Base-by-base conservation (phyloP, 768 basidiomycete genomes). In the Dentipellis fragilis region DNA sequence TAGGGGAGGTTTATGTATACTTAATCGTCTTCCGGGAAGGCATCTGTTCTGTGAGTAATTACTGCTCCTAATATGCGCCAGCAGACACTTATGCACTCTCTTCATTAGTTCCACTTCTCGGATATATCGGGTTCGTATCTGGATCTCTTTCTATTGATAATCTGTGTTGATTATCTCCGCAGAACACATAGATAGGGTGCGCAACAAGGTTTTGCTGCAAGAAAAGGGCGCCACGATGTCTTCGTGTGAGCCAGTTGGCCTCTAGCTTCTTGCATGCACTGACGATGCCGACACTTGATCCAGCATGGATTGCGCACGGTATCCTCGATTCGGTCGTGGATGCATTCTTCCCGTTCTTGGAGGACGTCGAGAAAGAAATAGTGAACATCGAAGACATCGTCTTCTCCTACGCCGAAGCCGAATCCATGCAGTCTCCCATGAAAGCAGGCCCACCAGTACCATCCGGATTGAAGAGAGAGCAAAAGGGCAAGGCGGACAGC, bases 261-360 rank as follows among this genome's bases (percentile, higher is more conserved):
- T n/a, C 37, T 9, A 34, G 5, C 16, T 16, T 1, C 10, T 35
- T 16, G 1, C 49, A 38, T 5, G 11, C 42, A 46, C 49, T 42
- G 34, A 54, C 36, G 17, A n/a, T 3, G 6, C 2, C 34, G 5
- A 37, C 35, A 39, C 11, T 59, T 35, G 19, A 3, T 17, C 6
- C 62, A 92, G 93, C 93, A 66, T 95, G 92, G 91, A 89, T 97
- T 60, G 92, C 91, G 0, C 93, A 97, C 68, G 88, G 85, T 19
- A 77, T 96, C 54, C 73, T 97, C 60, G 94, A 96, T 64, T 94
- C 92, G 1, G 84, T 97, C 52, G 93, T 97, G 19, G 93, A 97
- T 66, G 86, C 89, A 0, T 94, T 94, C 71, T 92, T 93, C 67
- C 91, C 91, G 1, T 77, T 92, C 57, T 72, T 93, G 57, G 79